These are phyloP conservation scores for Serpula lacrymans DNA, from an alignment of 768 basidiomycete species.

Conservation along the genomic window DNA sequence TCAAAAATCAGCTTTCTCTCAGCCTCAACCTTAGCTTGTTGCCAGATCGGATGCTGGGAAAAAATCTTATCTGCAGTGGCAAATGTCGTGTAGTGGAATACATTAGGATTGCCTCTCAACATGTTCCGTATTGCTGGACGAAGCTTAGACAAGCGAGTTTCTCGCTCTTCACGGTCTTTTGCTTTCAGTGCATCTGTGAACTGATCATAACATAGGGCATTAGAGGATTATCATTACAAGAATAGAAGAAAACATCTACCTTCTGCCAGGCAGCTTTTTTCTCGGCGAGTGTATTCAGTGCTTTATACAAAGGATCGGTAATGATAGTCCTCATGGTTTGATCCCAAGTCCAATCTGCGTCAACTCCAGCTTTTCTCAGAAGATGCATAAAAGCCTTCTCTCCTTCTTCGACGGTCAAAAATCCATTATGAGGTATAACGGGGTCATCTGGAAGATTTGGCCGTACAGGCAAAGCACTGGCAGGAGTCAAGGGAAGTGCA, in stretches of 20 bases:
- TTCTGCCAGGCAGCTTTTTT: constrained; percentile 94
- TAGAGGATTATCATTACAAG: background rate
- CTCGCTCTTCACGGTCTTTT: constrained; percentile 84
- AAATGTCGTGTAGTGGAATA: constrained; percentile 91
- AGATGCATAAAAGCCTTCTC: constrained; percentile 94
- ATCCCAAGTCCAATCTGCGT: constrained; percentile 96
- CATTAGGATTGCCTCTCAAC: constrained; percentile 82
- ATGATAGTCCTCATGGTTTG: constrained; percentile 97
- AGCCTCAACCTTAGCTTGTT: constrained; percentile 76
- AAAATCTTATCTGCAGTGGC: constrained; percentile 85
- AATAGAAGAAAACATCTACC: constrained; percentile 41
- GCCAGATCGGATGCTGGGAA: constrained; percentile 87
- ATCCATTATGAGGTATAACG: constrained; percentile 87
- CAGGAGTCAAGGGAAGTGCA: constrained; percentile 58
- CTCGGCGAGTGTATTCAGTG: constrained; percentile 88
- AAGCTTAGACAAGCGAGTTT: constrained; percentile 77
- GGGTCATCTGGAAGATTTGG: constrained; percentile 85
- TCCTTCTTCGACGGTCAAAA: constrained; percentile 81
- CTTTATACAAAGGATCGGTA: constrained; percentile 96
- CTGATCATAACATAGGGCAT: constrained; percentile 26
- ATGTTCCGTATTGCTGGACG: constrained; percentile 85
- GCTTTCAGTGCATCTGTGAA: constrained; percentile 74
- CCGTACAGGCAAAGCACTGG: constrained; percentile 63
- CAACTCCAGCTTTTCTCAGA: constrained; percentile 84
- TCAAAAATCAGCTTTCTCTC: constrained; percentile 89